A percentile compares a stretch with the other conserved stretches of the same genome.
phyloP scores from a whole-genome alignment of 805 yeast genomes.

The Kodamaea sagamina region DNA sequence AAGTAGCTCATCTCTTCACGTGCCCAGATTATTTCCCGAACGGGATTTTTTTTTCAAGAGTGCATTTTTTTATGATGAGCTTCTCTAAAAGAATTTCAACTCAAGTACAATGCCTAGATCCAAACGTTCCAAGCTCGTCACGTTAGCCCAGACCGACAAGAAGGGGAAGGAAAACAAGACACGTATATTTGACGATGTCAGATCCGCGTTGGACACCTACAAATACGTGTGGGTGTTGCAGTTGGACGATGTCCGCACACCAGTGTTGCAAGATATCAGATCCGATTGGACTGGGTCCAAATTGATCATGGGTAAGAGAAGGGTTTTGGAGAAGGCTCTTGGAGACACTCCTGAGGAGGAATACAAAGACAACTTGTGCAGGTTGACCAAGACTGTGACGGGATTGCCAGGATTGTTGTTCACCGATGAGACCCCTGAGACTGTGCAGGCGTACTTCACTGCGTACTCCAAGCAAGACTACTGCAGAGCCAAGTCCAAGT shows the following conservation, averaged over 20 bases:
- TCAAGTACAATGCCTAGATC: constrained; percentile 81
- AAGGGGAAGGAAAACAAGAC: constrained; percentile 93
- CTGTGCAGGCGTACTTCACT: constrained; percentile 86
- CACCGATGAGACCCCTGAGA: constrained; percentile 84
- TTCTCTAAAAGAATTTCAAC: constrained; percentile 12
- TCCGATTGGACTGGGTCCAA: constrained; percentile 91
- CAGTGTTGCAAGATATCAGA: constrained; percentile 91
- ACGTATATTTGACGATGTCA: constrained; percentile 86
- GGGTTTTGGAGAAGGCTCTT: constrained; percentile 88
- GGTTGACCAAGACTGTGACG: constrained; percentile 59
- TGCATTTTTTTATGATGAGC: constrained; percentile 25
- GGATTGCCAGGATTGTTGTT: constrained; percentile 89
- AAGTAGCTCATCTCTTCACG: not conserved
- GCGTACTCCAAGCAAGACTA: constrained; percentile 79
- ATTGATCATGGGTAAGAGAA: constrained; percentile 86
- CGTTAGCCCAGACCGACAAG: constrained; percentile 94
- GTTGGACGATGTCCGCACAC: constrained; percentile 92
- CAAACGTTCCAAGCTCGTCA: constrained; percentile 92
- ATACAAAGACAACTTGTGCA: constrained; percentile 78
- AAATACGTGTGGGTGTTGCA: constrained; percentile 82
- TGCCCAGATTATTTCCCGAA: constrained; percentile 1
- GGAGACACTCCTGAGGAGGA: constrained; percentile 89
- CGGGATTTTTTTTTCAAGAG: not conserved
- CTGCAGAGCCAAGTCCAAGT: constrained; percentile 82
- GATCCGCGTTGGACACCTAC: constrained; percentile 75